These are phyloP conservation scores for Sclerotinia trifoliorum DNA, from an alignment of 2,329 filamentous ascomycete species.

Conservation along the genomic window DNA sequence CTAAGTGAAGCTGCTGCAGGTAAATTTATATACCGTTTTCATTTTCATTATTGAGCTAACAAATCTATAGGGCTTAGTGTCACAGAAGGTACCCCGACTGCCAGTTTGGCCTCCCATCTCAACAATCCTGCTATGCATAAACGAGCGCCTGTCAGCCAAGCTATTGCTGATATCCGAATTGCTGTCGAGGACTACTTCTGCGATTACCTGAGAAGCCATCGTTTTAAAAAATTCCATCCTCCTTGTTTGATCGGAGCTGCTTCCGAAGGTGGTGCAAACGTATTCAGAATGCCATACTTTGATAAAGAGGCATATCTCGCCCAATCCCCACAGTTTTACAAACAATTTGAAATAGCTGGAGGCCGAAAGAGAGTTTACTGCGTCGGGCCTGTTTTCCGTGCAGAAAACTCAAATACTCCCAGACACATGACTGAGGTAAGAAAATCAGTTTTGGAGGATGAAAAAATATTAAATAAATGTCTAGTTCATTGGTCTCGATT, in stretches of 20 bases:
- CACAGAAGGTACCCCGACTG: slow-evolving; percentile 62
- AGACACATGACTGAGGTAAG: slow-evolving; percentile 75
- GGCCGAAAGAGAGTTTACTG: slow-evolving; percentile 76
- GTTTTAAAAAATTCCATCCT: slow-evolving; percentile 83
- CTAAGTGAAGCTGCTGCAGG: slow-evolving; percentile 47
- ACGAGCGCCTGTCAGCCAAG: slow-evolving; percentile 85
- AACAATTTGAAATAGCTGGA: slow-evolving; percentile 81
- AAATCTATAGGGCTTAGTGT: slow-evolving; percentile 40
- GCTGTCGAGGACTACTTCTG: slow-evolving; percentile 60
- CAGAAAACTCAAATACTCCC: slow-evolving; percentile 83
- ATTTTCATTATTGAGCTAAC: slow-evolving; percentile 26
- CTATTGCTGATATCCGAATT: slow-evolving; percentile 59
- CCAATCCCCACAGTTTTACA: slow-evolving; percentile 82
- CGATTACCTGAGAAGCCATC: slow-evolving; percentile 72
- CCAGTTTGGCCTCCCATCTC: slow-evolving; percentile 56
- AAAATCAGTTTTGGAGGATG: neutral
- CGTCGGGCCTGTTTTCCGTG: slow-evolving; percentile 78
- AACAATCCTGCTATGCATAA: slow-evolving; percentile 94
- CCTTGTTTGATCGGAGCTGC: slow-evolving; percentile 87
- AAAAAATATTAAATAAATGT: slow-evolving; percentile 18
- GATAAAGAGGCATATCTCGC: slow-evolving; percentile 77
- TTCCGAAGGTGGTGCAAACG: slow-evolving; percentile 88
- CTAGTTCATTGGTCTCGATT: slow-evolving; percentile 79
- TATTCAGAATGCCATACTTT: slow-evolving; percentile 90
- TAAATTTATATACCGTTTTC: slow-evolving; percentile 18